Percentiles rank a stretch among this genome's conserved stretches.
These are phyloP conservation scores for Crithidia brevicula DNA, from an alignment of 208 protist species.

Conservation along the genomic window DNA sequence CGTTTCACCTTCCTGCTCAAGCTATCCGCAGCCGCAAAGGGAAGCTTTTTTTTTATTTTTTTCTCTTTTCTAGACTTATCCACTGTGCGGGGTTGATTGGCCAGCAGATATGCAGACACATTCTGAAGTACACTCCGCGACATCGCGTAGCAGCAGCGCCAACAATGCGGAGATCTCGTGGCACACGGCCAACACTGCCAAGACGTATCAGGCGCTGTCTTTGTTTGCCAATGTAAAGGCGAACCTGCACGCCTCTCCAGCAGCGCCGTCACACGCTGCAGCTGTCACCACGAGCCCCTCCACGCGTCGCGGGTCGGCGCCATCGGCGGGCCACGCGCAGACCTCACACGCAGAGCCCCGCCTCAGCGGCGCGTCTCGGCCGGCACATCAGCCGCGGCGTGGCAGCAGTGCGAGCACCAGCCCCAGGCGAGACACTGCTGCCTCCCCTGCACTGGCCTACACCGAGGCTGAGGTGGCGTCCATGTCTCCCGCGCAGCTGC, in stretches of 20 bases:
- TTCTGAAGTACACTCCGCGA: not conserved
- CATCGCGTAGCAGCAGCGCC: constrained; percentile 4
- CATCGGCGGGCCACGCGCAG: constrained; percentile 1
- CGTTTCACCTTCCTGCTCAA: too few relatives aligned
- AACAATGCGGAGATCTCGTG: constrained; percentile 1
- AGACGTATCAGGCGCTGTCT: constrained; percentile 28
- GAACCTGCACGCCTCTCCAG: constrained; percentile 3
- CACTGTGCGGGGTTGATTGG: too few relatives aligned
- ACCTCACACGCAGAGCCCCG: not conserved
- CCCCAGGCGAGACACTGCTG: not conserved
- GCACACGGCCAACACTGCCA: constrained; percentile 24
- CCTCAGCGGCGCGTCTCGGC: not conserved
- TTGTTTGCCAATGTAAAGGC: constrained; percentile 24
- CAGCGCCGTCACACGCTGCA: not conserved
- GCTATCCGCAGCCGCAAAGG: too few relatives aligned
- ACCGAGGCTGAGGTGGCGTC: constrained; percentile 23
- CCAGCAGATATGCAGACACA: not conserved
- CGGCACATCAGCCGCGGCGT: not conserved
- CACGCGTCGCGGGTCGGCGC: not conserved
- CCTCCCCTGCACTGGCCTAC: constrained; percentile 11
- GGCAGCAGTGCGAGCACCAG: not conserved
- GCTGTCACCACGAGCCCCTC: not conserved
- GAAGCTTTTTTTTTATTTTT: too few relatives aligned
- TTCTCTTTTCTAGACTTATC: too few relatives aligned
- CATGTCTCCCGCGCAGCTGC: constrained; percentile 22